Evolutionary conservation across 768 basidiomycete species (phyloP).

Genomic region (Amanita rimosa): DNA sequence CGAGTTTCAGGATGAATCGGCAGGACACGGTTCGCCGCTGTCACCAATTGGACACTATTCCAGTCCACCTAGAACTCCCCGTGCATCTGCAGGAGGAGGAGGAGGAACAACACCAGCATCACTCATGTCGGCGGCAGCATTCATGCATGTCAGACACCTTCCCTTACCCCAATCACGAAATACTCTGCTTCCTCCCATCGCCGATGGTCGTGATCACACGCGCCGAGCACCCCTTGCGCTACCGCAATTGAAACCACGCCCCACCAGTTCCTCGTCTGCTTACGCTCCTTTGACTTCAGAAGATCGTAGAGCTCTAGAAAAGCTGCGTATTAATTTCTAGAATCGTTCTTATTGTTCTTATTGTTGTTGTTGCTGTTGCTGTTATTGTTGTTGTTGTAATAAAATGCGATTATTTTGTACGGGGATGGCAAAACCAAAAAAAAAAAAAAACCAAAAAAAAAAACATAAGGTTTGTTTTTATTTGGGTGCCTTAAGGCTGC

Average conservation of each 20-base stretch:
- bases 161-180: not conserved
- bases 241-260: conserved; percentile 15
- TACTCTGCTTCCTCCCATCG: conserved; percentile 18
- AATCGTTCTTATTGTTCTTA: no score
- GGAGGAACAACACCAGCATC: conserved; percentile 10
- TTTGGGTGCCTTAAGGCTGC: not conserved
- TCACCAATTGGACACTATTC: conserved; percentile 12
- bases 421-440: not conserved
- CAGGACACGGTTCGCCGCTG: conserved; percentile 8
- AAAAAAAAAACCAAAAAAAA: no score
- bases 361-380: no score
- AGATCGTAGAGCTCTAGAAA: conserved; percentile 45
- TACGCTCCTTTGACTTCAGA: conserved; percentile 40
- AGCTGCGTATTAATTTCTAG: conserved; percentile 43
- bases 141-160: conserved; percentile 4
- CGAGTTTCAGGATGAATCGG: conserved; percentile 24
- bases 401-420: not conserved
- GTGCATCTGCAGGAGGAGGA: not conserved
- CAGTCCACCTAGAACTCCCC: conserved; percentile 11
- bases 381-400: no score
- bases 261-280: conserved; percentile 10
- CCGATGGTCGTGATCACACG: conserved; percentile 6
- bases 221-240: conserved; percentile 12
- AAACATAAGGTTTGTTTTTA: no score
- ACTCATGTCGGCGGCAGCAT: conserved; percentile 3